Conservation (phyloP, 2,329 filamentous ascomycete species). For the Fusarium haematococcum region DNA sequence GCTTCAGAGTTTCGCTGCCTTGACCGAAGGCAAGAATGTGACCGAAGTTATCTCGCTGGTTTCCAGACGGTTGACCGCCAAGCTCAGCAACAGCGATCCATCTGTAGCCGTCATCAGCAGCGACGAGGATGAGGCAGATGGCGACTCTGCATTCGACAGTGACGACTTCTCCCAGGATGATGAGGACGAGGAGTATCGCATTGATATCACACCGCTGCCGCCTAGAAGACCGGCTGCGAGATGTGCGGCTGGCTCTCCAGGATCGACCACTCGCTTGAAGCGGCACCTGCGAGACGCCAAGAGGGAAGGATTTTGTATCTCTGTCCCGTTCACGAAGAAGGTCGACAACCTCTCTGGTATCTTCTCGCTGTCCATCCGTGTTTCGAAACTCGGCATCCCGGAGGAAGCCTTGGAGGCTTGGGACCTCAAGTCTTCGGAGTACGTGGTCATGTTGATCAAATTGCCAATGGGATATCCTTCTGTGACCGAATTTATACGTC, state of each 20-base stretch:
- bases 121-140: constrained; percentile 1
- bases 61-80: constrained; percentile 25
- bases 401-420: constrained; percentile 82
- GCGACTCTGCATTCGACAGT: constrained; percentile 21
- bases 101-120: background rate
- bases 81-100: constrained; percentile 5
- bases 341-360: constrained; percentile 54
- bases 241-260: background rate
- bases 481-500: constrained; percentile 65
- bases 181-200: constrained; percentile 31
- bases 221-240: background rate
- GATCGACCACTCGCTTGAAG: constrained; percentile 26
- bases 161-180: constrained; percentile 8
- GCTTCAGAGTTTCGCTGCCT: constrained; percentile 53
- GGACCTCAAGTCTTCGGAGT: constrained; percentile 74
- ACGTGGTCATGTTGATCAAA: constrained; percentile 78
- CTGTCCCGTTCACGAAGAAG: constrained; percentile 65
- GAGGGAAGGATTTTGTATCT: constrained; percentile 76
- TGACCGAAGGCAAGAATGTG: constrained; percentile 48
- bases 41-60: constrained; percentile 29
- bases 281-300: constrained; percentile 65
- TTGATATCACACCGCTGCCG: constrained; percentile 32
- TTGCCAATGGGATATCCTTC: constrained; percentile 72
- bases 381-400: constrained; percentile 78
- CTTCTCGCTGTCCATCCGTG: constrained; percentile 76